phyloP scores from a whole-genome alignment of 306 rosid genomes.

The Castanospermum australe region DNA sequence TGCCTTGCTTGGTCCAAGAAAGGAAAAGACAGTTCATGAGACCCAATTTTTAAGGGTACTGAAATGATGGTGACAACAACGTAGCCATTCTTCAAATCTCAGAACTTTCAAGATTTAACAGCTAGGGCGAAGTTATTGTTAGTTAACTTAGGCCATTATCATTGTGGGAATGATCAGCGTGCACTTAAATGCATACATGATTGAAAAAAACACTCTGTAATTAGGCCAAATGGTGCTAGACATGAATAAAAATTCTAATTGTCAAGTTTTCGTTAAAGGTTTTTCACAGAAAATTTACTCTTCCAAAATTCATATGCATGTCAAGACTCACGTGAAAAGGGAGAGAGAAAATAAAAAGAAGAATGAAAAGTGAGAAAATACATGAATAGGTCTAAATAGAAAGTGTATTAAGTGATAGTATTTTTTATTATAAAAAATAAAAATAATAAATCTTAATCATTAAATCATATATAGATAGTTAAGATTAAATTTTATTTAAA shows the following conservation, averaged over 20 bases:
- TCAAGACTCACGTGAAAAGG: background rate
- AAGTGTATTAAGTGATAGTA: too few species aligned
- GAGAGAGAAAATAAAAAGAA: background rate
- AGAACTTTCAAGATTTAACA: background rate
- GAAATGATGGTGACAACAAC: constrained; percentile 7
- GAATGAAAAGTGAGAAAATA: background rate
- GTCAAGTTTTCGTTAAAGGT: background rate
- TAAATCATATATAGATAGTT: too few species aligned
- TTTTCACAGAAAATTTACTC: background rate
- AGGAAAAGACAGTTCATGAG: background rate
- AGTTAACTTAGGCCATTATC: background rate
- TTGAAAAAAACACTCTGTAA: background rate
- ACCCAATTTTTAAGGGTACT: background rate
- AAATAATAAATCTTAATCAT: too few species aligned
- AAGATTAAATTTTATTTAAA: too few species aligned
- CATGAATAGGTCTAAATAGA: background rate
- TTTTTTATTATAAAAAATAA: too few species aligned
- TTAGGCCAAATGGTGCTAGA: background rate
- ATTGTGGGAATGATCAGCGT: background rate
- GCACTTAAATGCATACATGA: background rate
- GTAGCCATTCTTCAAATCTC: background rate
- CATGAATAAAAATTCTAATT: background rate
- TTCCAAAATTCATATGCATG: background rate
- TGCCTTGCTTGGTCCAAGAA: background rate
- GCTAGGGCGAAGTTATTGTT: background rate